Conservation (phyloP, 2,329 filamentous ascomycete species). For the Orbilia ellipsospora region DNA sequence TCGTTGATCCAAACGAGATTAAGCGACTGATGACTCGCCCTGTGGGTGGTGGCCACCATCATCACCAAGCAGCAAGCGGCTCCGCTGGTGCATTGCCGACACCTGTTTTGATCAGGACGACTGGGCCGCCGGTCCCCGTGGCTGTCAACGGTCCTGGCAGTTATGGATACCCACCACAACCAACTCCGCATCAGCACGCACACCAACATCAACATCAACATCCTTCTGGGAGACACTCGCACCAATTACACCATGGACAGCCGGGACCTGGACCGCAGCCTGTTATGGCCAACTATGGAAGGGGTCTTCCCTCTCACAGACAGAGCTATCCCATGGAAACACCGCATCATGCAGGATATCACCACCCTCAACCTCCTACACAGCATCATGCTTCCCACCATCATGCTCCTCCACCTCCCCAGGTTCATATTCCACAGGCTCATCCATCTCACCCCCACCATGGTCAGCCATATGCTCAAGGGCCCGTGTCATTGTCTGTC, state of each 20-base stretch:
- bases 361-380: constrained; percentile 10
- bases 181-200: constrained; percentile 60
- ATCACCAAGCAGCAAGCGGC: constrained; percentile 38
- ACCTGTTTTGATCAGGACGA: constrained; percentile 65
- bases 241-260: constrained; percentile 53
- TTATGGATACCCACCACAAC: constrained; percentile 67
- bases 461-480: constrained; percentile 11
- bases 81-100: constrained; percentile 59
- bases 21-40: constrained; percentile 66
- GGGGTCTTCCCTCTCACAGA: constrained; percentile 27
- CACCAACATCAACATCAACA: constrained; percentile 50
- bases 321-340: constrained; percentile 25
- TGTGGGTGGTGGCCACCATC: constrained; percentile 22
- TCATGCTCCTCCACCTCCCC: constrained; percentile 18
- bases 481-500: constrained; percentile 11
- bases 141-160: constrained; percentile 65
- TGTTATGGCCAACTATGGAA: constrained; percentile 36
- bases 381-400: constrained; percentile 29
- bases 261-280: constrained; percentile 29
- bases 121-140: constrained; percentile 70
- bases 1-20: constrained; percentile 62
- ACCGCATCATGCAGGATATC: constrained; percentile 37
- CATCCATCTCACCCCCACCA: constrained; percentile 16
- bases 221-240: constrained; percentile 62
- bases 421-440: constrained; percentile 28